These are phyloP conservation scores for Phialocephala subalpina DNA, from an alignment of 2,329 filamentous ascomycete species.

Conservation along the genomic window DNA sequence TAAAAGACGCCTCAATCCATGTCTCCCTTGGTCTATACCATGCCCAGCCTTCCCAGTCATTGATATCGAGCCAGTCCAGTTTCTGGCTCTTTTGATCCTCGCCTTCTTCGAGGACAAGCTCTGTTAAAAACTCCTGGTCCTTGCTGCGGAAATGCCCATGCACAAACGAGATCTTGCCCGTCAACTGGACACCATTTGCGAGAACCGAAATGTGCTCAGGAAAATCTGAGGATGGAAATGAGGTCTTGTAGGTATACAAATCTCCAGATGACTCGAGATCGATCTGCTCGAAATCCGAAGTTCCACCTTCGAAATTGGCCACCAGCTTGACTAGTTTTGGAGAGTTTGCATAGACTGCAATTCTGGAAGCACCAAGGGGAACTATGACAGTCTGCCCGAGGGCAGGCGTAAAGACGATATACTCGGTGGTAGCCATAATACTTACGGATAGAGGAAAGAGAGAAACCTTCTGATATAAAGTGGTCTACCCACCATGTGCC, in stretches of 20 bases:
- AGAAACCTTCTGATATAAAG: constrained; percentile 9
- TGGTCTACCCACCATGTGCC: constrained; percentile 8
- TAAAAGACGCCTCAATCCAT: constrained; percentile 22
- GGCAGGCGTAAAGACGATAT: constrained; percentile 9
- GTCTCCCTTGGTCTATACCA: constrained; percentile 21
- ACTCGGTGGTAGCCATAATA: background rate
- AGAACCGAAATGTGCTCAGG: constrained; percentile 9
- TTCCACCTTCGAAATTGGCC: constrained; percentile 5
- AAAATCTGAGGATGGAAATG: constrained; percentile 1
- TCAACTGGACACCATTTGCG: constrained; percentile 7
- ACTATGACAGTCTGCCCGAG: constrained; percentile 4
- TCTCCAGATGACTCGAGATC: constrained; percentile 3
- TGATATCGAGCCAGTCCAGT: constrained; percentile 17
- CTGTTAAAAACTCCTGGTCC: constrained; percentile 10
- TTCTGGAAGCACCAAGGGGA: background rate
- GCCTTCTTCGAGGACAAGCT: constrained; percentile 9
- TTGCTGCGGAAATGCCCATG: background rate
- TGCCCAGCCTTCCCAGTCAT: constrained; percentile 21
- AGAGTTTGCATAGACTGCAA: constrained; percentile 5
- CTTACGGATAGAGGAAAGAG: background rate
- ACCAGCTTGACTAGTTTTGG: constrained; percentile 7
- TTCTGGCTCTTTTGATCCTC: constrained; percentile 10
- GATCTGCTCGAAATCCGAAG: constrained; percentile 8
- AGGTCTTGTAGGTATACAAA: constrained; percentile 9
- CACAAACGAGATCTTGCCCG: constrained; percentile 7